A percentile compares a stretch with the other conserved stretches of the same genome.
Conservation (phyloP, 2,329 filamentous ascomycete genomes). For the Trichoderma sp. region DNA sequence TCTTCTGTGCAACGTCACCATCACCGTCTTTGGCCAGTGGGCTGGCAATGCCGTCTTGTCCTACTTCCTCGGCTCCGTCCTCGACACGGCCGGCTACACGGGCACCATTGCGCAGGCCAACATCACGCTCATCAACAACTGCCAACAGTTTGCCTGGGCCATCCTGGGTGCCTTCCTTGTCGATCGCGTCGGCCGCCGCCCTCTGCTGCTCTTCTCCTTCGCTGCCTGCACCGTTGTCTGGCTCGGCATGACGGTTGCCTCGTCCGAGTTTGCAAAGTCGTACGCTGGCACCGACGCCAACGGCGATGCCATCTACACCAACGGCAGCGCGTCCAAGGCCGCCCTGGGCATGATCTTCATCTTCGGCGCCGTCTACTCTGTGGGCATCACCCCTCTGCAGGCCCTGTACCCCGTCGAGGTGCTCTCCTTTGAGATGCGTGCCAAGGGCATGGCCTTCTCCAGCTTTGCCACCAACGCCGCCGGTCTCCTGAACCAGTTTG, state of each 20-base stretch:
- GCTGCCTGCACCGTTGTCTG: conserved; percentile 52
- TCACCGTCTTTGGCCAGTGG: conserved; percentile 50
- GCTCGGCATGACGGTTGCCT: conserved; percentile 53
- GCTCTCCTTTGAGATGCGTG: conserved; percentile 54
- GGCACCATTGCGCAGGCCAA: conserved; percentile 46
- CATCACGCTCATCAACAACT: conserved; percentile 55
- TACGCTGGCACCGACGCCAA: conserved; percentile 37
- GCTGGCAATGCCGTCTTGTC: conserved; percentile 48
- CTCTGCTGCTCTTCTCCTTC: conserved; percentile 55
- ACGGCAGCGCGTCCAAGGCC: conserved; percentile 47
- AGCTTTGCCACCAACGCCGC: conserved; percentile 48
- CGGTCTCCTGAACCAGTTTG: conserved; percentile 50
- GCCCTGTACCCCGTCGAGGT: conserved; percentile 54
- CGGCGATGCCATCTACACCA: conserved; percentile 37
- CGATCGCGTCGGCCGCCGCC: conserved; percentile 54
- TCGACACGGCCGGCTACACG: conserved; percentile 54
- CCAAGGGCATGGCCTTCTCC: conserved; percentile 56
- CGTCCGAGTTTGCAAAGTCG: conserved; percentile 43
- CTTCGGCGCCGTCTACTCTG: conserved; percentile 55
- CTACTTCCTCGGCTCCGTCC: conserved; percentile 54
- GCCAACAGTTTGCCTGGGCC: conserved; percentile 53
- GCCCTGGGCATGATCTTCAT: conserved; percentile 57
- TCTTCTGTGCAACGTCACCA: conserved; percentile 43
- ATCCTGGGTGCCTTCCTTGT: conserved; percentile 53
- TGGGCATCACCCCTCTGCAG: conserved; percentile 44